Percentiles rank a stretch among this genome's conserved stretches.
These are phyloP conservation scores for Triticum urartu DNA, from an alignment of 176 grass and related monocot species.

Conservation along the genomic window DNA sequence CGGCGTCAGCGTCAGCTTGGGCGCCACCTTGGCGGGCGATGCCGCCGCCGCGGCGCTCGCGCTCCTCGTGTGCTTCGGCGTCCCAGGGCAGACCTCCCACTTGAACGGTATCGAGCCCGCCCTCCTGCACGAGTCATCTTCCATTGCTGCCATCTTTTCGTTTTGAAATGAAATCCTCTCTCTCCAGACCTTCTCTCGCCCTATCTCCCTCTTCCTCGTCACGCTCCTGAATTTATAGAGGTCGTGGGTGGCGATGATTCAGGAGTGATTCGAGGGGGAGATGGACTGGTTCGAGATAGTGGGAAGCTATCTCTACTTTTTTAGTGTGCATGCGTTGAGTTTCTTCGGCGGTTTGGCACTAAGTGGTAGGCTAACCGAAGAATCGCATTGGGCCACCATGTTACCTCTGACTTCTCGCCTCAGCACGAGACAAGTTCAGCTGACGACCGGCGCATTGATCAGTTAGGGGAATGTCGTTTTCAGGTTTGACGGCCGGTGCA, in stretches of 20 bases:
- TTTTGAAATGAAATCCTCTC: background rate
- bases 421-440: conserved; percentile 2
- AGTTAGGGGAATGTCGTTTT: conserved; percentile 35
- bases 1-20: conserved; percentile 51
- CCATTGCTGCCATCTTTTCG: conserved; percentile 22
- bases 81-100: conserved; percentile 83
- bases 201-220: background rate
- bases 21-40: background rate
- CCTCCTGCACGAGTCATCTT: conserved; percentile 70
- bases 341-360: conserved; percentile 39
- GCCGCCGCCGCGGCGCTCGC: background rate
- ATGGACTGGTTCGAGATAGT: conserved; percentile 17
- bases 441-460: conserved; percentile 10
- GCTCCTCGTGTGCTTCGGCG: conserved; percentile 55
- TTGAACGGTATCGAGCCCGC: conserved; percentile 79
- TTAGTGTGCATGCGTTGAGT: conserved; percentile 18
- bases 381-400: conserved; percentile 16
- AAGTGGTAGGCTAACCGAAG: conserved; percentile 18
- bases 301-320: background rate
- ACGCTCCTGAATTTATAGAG: conserved; percentile 24
- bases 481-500: conserved; percentile 13
- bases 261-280: conserved; percentile 63
- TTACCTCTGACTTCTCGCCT: conserved; percentile 31
- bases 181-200: background rate
- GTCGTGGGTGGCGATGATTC: conserved; percentile 5